Base-by-base conservation (phyloP, 78 protist species). In the Dictyostelium intermedium region DNA sequence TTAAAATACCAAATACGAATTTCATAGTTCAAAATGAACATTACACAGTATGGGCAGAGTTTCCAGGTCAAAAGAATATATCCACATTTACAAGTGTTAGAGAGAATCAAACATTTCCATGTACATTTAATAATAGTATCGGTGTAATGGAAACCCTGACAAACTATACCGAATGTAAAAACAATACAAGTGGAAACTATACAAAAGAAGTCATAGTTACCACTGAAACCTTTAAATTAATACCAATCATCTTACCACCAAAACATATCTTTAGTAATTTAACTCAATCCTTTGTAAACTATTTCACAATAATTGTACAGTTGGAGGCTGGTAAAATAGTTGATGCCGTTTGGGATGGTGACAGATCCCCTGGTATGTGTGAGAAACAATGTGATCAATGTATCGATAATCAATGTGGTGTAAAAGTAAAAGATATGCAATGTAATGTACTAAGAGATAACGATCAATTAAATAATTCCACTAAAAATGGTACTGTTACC, bases 271-370 rank as follows among this genome's bases (percentile, higher is more conserved):
- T 76, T 25, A 41, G 43, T 35, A 32, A 27, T 5, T 14, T 5
- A 18, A 30, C 30, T 14, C 30, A 30, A 32, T 60, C 72, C 8
- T 70, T 84, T 47, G 91, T 84, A 14, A 45, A 73, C 53, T n/a
- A n/a, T 10, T 61, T 86, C 18, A 77, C 92, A 5, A 73, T 50
- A 0, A 41, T 86, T 0, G 53, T 61, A 20, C 80, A 77, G 18
- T 18, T 86, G 8, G 92, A 86, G 32, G 37, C 0, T 5, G 92
- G 92, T 34, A 78, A 13, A 5, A 35, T 86, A 1, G n/a, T 77
- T 16, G 78, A 86, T 43, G 92, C 74, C 0, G 30, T 32, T 25
- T 86, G 92, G 92, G 92, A 86, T 32, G 92, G 92, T 61, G 92
- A 86, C 43, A 30, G 84, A 56, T n/a, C n/a, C 16, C 8, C 35